phyloP scores from a whole-genome alignment of 176 grass and related monocot genomes.

The Cenchrus fungigraminus region DNA sequence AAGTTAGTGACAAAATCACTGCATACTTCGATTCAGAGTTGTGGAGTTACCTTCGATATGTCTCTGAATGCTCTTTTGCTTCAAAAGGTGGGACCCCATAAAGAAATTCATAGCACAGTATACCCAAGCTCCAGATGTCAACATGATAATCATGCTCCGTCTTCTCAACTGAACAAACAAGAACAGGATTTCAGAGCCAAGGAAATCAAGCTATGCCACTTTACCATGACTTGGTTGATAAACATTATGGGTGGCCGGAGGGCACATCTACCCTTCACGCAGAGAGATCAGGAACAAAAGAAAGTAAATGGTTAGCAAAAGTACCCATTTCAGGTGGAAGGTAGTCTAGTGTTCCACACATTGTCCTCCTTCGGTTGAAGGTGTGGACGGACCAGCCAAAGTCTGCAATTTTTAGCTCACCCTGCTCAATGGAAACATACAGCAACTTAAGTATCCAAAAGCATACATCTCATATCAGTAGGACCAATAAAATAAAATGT shows the following conservation, averaged over 20 bases:
- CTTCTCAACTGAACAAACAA: conserved; percentile 73
- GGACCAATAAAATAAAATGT: conserved; percentile 8
- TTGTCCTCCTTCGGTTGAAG: conserved; percentile 83
- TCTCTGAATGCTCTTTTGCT: conserved; percentile 93
- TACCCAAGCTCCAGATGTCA: conserved; percentile 95
- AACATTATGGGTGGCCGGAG: too few relatives aligned
- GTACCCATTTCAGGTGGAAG: conserved; percentile 99
- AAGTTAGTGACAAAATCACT: not conserved
- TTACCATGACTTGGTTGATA: not conserved
- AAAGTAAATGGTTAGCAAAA: conserved; percentile 25
- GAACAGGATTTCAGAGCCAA: conserved; percentile 28
- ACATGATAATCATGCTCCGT: conserved; percentile 88
- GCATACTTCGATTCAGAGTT: conserved; percentile 12
- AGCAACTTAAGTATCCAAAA: conserved; percentile 22
- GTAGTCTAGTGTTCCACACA: conserved; percentile 96
- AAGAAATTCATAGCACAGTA: conserved; percentile 92
- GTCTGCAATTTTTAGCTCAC: conserved; percentile 94
- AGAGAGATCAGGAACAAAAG: too few relatives aligned
- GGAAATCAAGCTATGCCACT: not conserved
- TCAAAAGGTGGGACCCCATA: conserved; percentile 93
- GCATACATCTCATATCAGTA: not conserved
- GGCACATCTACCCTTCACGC: too few relatives aligned
- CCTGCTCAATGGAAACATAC: conserved; percentile 57
- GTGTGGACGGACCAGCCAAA: conserved; percentile 98
- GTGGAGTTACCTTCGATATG: conserved; percentile 79